Evolutionary conservation across 2,329 filamentous ascomycete genomes (phyloP).

Genomic region (Aspergillus quadrilineatus): DNA sequence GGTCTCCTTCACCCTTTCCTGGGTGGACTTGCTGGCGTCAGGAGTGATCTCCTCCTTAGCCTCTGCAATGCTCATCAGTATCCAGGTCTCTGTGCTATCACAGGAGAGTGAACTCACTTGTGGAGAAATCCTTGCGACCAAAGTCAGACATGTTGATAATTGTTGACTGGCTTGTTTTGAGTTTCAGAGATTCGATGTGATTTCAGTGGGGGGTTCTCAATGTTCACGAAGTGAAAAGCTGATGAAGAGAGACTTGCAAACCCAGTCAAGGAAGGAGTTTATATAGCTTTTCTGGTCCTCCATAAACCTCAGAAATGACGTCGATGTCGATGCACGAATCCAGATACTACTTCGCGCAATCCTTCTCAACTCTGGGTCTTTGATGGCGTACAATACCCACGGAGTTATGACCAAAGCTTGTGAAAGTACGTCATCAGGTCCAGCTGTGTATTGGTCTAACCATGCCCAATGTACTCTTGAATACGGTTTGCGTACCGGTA

Average conservation of each 20-base stretch:
- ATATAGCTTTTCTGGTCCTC: slow-evolving; percentile 19
- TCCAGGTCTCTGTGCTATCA: neutral
- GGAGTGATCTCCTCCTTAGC: slow-evolving; percentile 58
- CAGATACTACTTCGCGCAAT: neutral
- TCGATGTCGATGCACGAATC: slow-evolving; percentile 6
- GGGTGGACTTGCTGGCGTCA: slow-evolving; percentile 61
- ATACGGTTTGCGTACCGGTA: neutral
- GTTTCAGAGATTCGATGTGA: slow-evolving; percentile 7
- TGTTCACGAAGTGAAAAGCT: slow-evolving; percentile 13
- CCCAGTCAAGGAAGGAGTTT: slow-evolving; percentile 14
- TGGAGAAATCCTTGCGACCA: slow-evolving; percentile 61
- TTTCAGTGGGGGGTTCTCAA: neutral
- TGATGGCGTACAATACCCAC: neutral
- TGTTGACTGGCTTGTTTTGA: slow-evolving; percentile 9
- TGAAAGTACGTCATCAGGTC: slow-evolving; percentile 6
- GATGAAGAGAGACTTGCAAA: slow-evolving; percentile 1
- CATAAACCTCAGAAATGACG: slow-evolving; percentile 20
- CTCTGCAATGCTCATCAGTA: slow-evolving; percentile 43
- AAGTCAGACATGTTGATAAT: slow-evolving; percentile 58
- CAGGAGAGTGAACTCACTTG: slow-evolving; percentile 38
- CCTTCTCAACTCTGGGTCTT: neutral
- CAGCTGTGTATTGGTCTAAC: no score
- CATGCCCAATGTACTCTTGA: no score
- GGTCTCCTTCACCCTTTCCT: slow-evolving; percentile 58
- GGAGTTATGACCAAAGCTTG: neutral